Percentiles rank a stretch among this genome's conserved stretches.
Evolutionary conservation across 2,329 filamentous ascomycete genomes (phyloP).

Genomic region (Cercospora citrullina): DNA sequence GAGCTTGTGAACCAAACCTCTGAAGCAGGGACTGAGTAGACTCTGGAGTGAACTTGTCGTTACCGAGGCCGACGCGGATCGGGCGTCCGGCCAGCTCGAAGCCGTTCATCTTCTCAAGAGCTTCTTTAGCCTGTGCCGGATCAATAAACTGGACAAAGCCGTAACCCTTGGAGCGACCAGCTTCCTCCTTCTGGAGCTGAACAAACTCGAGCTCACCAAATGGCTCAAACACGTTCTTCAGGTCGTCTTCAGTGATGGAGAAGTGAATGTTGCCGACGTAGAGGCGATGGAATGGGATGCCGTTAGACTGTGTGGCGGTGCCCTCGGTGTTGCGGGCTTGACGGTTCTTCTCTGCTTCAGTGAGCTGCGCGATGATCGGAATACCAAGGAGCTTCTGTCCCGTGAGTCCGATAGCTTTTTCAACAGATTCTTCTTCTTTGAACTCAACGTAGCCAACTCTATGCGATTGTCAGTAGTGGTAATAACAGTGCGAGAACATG

Average conservation of each 20-base stretch:
- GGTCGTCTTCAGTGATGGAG: conserved; percentile 93
- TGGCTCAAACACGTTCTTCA: conserved; percentile 94
- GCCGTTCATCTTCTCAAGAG: conserved; percentile 98
- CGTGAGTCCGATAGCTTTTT: conserved; percentile 93
- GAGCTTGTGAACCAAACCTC: conserved; percentile 78
- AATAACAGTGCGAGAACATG: conserved; percentile 1
- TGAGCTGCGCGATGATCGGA: conserved; percentile 96
- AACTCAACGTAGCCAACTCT: conserved; percentile 99
- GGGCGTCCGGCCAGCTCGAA: conserved; percentile 97
- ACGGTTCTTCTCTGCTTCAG: conserved; percentile 98
- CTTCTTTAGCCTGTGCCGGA: conserved; percentile 86
- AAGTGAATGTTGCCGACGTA: conserved; percentile 99
- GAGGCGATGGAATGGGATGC: conserved; percentile 92
- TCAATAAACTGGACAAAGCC: conserved; percentile 89
- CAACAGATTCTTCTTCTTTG: conserved; percentile 90
- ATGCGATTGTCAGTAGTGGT: conserved; percentile 42
- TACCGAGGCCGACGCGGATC: conserved; percentile 97
- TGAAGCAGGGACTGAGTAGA: conserved; percentile 90
- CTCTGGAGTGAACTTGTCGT: conserved; percentile 99
- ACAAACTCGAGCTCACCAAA: conserved; percentile 98
- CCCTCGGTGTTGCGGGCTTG: conserved; percentile 82
- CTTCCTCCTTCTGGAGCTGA: conserved; percentile 94
- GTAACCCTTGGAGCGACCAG: conserved; percentile 86
- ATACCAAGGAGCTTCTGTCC: conserved; percentile 98
- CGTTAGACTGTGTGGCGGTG: conserved; percentile 69